Base-by-base conservation (phyloP, 2,329 filamentous ascomycete species). In the Nannizziopsis arthrosporioides region DNA sequence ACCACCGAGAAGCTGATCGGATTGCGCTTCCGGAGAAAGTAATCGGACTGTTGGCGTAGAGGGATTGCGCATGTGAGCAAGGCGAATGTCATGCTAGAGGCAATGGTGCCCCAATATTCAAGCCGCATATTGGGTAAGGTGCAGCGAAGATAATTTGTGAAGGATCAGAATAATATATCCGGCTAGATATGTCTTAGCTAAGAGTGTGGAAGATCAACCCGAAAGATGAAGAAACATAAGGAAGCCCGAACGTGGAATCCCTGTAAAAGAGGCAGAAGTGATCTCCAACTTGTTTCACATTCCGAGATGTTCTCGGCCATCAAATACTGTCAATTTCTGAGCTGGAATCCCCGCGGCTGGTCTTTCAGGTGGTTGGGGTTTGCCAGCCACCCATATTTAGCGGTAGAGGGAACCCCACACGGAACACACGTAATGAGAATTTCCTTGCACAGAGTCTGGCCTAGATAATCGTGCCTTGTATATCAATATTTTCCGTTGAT, bases 1-100 rank as follows among this genome's bases (percentile, higher is more conserved):
- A 56, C 51, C 44, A 56, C 54, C n/a, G 54, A 56, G 31, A 54
- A 56, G 36, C 47, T 46, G 12, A 50, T 45, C 35, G 18, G 45
- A 43, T 51, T 54, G 36, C 39, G 48, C 15, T 42, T 32, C 7
- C n/a, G 39, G 1, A 43, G 27, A 31, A 35, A 19, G 10, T 39
- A 22, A 17, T 31, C 18, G 10, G 14, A 18, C 14, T 0, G 19
- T 32, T 32, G 42, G 18, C 27, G 34, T n/a, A 49, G 41, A 17
- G 47, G 47, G 7, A 45, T 37, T 12, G 42, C 32, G 31, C n/a
- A 14, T 18, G 42, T 19, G 32, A 49, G 15, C 14, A 49, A 27
- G 9, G 42, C 17, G 18, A 47, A 34, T 22, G 35, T 10, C 14
- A 46, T 30, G 11, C 37, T 30, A 27, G 39, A 44, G 17, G 34